Percentiles rank a stretch among this genome's conserved stretches.
These are phyloP conservation scores for Tephrocybe sp. DNA, from an alignment of 768 basidiomycete genomes.

Conservation along the genomic window DNA sequence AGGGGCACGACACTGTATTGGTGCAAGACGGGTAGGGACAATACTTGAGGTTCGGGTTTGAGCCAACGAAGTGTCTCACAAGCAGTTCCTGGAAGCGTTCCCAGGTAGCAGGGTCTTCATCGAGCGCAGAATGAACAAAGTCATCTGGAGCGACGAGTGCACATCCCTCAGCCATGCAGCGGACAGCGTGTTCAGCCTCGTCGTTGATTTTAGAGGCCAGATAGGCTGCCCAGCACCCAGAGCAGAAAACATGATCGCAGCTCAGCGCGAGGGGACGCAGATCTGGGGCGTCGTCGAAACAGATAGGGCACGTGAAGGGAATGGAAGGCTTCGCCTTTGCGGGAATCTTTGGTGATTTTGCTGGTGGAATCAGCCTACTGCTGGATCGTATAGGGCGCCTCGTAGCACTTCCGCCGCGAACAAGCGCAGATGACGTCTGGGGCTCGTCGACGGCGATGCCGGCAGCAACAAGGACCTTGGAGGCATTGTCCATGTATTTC, in stretches of 20 bases:
- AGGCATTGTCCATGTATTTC: constrained; percentile 93
- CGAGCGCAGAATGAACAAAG: constrained; percentile 48
- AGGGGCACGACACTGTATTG: constrained; percentile 85
- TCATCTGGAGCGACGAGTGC: constrained; percentile 59
- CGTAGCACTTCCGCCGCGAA: constrained; percentile 20
- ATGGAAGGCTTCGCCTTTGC: constrained; percentile 27
- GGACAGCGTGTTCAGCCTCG: constrained; percentile 69
- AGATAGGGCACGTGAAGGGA: constrained; percentile 88
- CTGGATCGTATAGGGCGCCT: constrained; percentile 35
- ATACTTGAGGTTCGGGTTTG: constrained; percentile 81
- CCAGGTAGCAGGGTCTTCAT: constrained; percentile 51
- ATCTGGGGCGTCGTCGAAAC: constrained; percentile 73
- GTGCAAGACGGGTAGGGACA: constrained; percentile 96
- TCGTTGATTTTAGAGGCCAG: constrained; percentile 76
- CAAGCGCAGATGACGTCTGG: constrained; percentile 31
- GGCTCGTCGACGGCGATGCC: constrained; percentile 56
- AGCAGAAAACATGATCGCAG: constrained; percentile 86
- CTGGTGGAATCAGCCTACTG: constrained; percentile 32
- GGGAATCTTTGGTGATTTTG: constrained; percentile 28
- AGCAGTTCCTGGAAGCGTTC: constrained; percentile 83
- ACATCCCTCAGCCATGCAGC: constrained; percentile 83
- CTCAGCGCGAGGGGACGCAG: constrained; percentile 64
- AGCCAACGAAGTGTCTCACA: constrained; percentile 86
- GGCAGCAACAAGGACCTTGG: constrained; percentile 66
- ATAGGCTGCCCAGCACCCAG: constrained; percentile 82